Base-by-base conservation (phyloP, 139 green algal genomes). In the Haematococcus sp. region DNA sequence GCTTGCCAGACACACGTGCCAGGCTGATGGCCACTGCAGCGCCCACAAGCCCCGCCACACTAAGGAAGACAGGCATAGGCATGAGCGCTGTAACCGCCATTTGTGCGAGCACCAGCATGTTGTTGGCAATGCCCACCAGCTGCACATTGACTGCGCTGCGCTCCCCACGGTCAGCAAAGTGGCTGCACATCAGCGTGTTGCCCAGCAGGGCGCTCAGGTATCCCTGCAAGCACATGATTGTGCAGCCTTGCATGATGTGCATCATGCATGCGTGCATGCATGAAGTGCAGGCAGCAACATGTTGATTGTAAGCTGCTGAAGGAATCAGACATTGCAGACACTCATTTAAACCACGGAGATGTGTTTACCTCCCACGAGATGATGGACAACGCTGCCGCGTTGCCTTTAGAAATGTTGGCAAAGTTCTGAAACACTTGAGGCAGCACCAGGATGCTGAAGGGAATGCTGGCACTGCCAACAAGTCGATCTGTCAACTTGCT, bases 361-460 rank as follows among this genome's bases (percentile, higher is more conserved):
- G n/a, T n/a, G n/a, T n/a, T 34, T 31, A 85, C 83, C 66, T 91
- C 75, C 88, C 88, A 93, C 19, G 79, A 87, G 3, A 94, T 83
- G 2, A 84, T 84, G 9, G 77, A 83, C 15, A 94, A 63, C 0
- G 86, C 82, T 3, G 71, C 70, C 1, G 59, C 25, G 33, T 92
- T 81, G 31, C 90, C 90, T 0, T 70, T 63, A 1, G 63, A 46
- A 34, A 94, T 83, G 70, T 83, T 85, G 22, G 65, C 17, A 4
- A 71, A 55, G 80, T 96, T 96, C 60, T 93, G 90, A 0, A 93
- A 22, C 15, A 97, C 83, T 68, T 97, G 92, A 0, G 90, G 90
- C 32, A 92, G 59, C 28, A 90, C 77, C 25, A 94, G 68, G 19
- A 90, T 80, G 4, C 86, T 70, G 74, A 94, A 91, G 2, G 84